Evolutionary conservation across 768 basidiomycete genomes (phyloP), one percentile per base, ranked within the genome.

Genomic region (Tulasnella sp.): DNA sequence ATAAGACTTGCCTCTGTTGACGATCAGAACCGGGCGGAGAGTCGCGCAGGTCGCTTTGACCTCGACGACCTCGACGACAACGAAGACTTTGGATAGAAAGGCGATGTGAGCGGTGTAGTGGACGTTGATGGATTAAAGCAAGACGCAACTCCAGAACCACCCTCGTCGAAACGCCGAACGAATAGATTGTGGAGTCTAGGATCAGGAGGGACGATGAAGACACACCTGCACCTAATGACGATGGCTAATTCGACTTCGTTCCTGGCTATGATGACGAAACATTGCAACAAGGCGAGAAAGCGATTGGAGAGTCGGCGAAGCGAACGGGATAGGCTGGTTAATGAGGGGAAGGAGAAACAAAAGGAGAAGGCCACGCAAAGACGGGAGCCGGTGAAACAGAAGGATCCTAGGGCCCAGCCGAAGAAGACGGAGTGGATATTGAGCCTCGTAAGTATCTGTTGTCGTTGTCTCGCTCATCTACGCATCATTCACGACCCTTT

Each of bases 21-120:
- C 25, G 72, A 73, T n/a, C 45, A n/a, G 34, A 58, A 58, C 40
- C 37, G 29, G 14, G 49, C n/a, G 39, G 72, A 71, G 69, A 39
- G 38, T 12, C 58, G 37, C 54, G 73, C 45, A 2, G 58, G 37
- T 6, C 17, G 11, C 22, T 36, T 38, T 19, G 36, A 68, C 42
- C 45, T 19, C 3, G 74, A 75, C 31, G 76, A 77, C 19, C 71
- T 72, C 54, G 76, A 71, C 29, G 76, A 71, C 12, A 38, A 38
- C 25, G 76, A 77, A 72, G 69, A 36, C 15, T 72, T 77, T 0
- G 70, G 40, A 17, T 29, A 31, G 3, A 70, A 77, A 17, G 74
- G 37, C 34, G 64, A 75, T 68, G 75, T 15, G 42, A 76, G n/a
- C 17, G 69, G 69, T 49, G 42, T 36, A 34, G 38, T 42, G 68